phyloP scores from a whole-genome alignment of 1,139 yeast species.

The Geotrichum citri-aurantii region DNA sequence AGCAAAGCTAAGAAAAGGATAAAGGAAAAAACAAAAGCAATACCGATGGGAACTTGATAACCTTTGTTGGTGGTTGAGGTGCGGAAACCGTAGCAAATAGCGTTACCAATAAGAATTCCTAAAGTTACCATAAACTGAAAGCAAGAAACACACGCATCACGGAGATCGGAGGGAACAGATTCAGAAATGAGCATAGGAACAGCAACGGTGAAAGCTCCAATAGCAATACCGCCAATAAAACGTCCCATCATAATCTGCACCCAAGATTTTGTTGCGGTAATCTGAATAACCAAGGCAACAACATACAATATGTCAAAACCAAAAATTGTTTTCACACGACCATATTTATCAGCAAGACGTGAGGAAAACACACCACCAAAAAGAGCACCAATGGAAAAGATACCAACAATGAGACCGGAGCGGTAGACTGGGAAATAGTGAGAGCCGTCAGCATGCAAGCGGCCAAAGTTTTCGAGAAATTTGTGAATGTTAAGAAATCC shows the following conservation, averaged over 20 bases:
- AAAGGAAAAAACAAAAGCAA: conserved; percentile 44
- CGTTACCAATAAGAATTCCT: conserved; percentile 63
- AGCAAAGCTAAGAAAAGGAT: conserved; percentile 49
- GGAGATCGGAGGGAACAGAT: conserved; percentile 59
- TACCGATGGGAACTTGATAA: conserved; percentile 56
- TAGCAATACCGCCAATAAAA: conserved; percentile 54
- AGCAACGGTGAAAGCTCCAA: conserved; percentile 61
- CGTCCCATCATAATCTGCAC: conserved; percentile 42
- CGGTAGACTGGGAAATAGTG: conserved; percentile 40
- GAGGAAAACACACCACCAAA: conserved; percentile 49
- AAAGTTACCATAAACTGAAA: conserved; percentile 65
- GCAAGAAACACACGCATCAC: conserved; percentile 64
- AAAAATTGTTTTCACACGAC: conserved; percentile 49
- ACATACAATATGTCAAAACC: conserved; percentile 44
- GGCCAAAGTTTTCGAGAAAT: conserved; percentile 51
- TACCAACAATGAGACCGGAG: conserved; percentile 47
- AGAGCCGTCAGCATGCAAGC: conserved; percentile 22
- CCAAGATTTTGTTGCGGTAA: conserved; percentile 42
- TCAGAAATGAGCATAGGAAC: conserved; percentile 68
- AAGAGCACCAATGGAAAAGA: conserved; percentile 50
- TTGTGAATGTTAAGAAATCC: conserved; percentile 71
- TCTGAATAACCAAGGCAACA: conserved; percentile 49
- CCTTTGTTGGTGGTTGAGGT: conserved; percentile 43
- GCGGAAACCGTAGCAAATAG: conserved; percentile 62
- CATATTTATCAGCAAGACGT: conserved; percentile 45